Base-by-base conservation (phyloP, 306 rosid genomes). In the Dalbergia cochinchinensis region DNA sequence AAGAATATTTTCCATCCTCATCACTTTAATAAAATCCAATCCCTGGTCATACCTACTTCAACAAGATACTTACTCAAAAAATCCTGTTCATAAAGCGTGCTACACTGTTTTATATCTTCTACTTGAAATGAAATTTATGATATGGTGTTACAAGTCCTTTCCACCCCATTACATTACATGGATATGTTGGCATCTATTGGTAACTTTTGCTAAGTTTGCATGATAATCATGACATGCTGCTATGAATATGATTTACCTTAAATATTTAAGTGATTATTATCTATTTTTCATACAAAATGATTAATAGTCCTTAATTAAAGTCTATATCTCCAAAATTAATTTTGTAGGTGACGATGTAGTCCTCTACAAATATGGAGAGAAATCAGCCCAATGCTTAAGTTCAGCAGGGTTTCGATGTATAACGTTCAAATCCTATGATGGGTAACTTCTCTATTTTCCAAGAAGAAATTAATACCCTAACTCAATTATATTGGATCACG, bases 331-430 rank as follows among this genome's bases (percentile, higher is more conserved):
- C 22, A 60, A 74, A 71, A 62, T 65, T 71, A 7, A 26, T 69
- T 22, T 83, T 76, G 78, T 55, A 90, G 94, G 73, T 80, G 94
- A 90, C 80, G 92, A 92, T 51, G 92, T 84, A 58, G 94, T 95
- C 11, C 92, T 76, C 57, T 86, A 78, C 71, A 84, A 84, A 67
- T 74, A 86, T 66, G 99, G 97, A 53, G 97, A 92, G 79, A 89
- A 89, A 78, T 92, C 99, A 18, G 92, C 91, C 5, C 91, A 89
- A 18, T 73, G 81, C 60, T 81, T 94, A 78, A 88, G 73, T 64
- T 84, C 97, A 74, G 92, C 97, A 11, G 99, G 99, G 78, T 94
- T 94, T 77, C 93, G 82, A 80, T 83, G 73, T 78, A 81, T 89
- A 3, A 58, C 89, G 16, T 89, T 94, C 88, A 94, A 89, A 82